Conservation (phyloP, 2,329 filamentous ascomycete genomes). For the Pseudogymnoascus sp. region DNA sequence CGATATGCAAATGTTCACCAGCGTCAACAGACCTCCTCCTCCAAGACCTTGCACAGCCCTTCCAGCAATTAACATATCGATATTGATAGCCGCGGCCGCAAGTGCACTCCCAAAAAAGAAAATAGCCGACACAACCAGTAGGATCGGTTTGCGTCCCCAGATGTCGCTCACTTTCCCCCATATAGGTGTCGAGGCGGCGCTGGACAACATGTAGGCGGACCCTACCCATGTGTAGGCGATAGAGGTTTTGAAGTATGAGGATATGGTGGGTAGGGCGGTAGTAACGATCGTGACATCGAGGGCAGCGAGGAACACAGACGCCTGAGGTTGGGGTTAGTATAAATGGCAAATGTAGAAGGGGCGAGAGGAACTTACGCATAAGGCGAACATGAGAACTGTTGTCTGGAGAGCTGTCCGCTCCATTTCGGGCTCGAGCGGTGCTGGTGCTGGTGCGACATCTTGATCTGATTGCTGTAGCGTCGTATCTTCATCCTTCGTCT, state of each 20-base stretch:
- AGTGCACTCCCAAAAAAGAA: conserved; percentile 46
- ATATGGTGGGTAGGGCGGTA: conserved; percentile 52
- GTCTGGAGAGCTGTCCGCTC: conserved; percentile 25
- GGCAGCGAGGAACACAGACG: conserved; percentile 21
- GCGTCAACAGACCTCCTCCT: conserved; percentile 41
- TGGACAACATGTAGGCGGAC: conserved; percentile 61
- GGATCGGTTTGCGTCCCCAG: conserved; percentile 46
- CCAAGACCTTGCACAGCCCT: conserved; percentile 44
- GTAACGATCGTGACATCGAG: conserved; percentile 45
- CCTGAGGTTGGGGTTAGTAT: background rate
- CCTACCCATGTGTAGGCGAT: conserved; percentile 65
- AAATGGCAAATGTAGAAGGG: background rate
- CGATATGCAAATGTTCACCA: conserved; percentile 46
- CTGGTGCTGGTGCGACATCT: background rate
- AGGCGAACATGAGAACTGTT: conserved; percentile 24
- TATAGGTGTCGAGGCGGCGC: conserved; percentile 57
- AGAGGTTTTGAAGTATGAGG: conserved; percentile 40
- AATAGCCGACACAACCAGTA: conserved; percentile 38
- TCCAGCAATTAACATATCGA: conserved; percentile 39
- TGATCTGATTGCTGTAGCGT: background rate
- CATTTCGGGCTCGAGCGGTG: conserved; percentile 20
- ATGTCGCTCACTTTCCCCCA: conserved; percentile 59
- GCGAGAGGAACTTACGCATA: conserved; percentile 23
- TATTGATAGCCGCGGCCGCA: conserved; percentile 36
- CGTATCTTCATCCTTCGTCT: background rate